Percentiles rank a stretch among this genome's conserved stretches.
Conservation (phyloP, 306 rosid species). For the Trichosanthes cucumerina region DNA sequence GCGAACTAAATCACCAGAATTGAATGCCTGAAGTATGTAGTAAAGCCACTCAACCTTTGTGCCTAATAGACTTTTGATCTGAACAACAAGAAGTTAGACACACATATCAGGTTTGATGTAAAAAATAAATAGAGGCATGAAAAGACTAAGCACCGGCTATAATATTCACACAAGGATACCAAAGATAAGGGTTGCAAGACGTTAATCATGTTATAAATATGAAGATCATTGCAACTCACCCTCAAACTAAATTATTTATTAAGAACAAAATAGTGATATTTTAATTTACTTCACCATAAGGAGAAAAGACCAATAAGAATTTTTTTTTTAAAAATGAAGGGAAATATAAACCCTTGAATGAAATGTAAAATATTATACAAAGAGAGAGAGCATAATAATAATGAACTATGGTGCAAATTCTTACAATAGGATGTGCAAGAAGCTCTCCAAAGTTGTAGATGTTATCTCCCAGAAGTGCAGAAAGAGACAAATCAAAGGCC, state of each 20-base stretch:
- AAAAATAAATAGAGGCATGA: not conserved
- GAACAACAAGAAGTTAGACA: conserved; percentile 13
- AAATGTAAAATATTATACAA: not conserved
- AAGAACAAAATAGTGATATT: not conserved
- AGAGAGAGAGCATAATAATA: not conserved
- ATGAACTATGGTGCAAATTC: conserved; percentile 17
- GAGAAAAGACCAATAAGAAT: not conserved
- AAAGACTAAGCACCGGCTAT: not conserved
- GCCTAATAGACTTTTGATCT: conserved; percentile 81
- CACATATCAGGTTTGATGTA: not conserved
- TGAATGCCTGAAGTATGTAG: conserved; percentile 91
- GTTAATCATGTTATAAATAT: not conserved
- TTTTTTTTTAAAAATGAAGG: not conserved
- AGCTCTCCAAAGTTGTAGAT: conserved; percentile 98
- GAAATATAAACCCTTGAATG: not conserved
- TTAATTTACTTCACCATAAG: not conserved
- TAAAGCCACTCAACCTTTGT: conserved; percentile 99
- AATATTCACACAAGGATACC: not conserved
- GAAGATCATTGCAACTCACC: not conserved
- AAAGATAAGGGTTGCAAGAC: not conserved
- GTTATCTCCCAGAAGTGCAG: conserved; percentile 95
- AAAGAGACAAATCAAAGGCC: conserved; percentile 93
- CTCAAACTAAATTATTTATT: not conserved
- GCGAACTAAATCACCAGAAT: conserved; percentile 79
- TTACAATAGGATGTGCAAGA: conserved; percentile 96